Evolutionary conservation across 75 land plant species (phyloP).

Genomic region (Azolla pinnata): DNA sequence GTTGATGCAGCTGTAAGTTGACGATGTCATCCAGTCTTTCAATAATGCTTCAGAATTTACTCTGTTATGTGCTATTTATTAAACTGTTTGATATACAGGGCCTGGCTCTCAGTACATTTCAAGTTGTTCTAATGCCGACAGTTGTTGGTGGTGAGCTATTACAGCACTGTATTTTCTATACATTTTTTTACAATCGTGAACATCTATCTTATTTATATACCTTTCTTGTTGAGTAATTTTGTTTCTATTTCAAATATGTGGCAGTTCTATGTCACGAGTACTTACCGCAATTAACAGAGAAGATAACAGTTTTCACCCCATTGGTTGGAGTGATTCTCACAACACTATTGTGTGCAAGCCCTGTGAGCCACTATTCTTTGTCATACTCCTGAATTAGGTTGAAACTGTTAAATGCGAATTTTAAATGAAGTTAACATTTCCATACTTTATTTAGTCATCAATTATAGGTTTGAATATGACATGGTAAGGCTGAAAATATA

Average conservation of each 20-base stretch:
- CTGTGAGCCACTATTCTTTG: slow-evolving; percentile 38
- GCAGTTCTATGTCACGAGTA: slow-evolving; percentile 76
- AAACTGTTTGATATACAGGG: slow-evolving; percentile 38
- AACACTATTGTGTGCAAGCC: slow-evolving; percentile 91
- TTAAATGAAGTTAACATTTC: too few species aligned
- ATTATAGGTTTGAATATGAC: too few species aligned
- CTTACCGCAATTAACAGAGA: slow-evolving; percentile 76
- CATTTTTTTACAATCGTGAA: not conserved
- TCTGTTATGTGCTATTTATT: not conserved
- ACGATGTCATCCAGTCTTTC: not conserved
- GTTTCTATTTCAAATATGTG: too few species aligned
- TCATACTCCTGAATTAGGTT: not conserved
- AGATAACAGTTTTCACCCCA: slow-evolving; percentile 69
- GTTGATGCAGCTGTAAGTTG: slow-evolving; percentile 93
- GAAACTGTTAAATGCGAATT: not conserved
- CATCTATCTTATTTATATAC: not conserved
- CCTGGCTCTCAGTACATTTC: slow-evolving; percentile 88
- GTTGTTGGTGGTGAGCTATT: slow-evolving; percentile 59
- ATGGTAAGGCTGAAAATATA: too few species aligned
- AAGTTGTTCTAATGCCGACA: slow-evolving; percentile 87
- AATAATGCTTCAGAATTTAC: too few species aligned
- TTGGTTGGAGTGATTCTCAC: slow-evolving; percentile 89
- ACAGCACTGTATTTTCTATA: not conserved
- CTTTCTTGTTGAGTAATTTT: not conserved
- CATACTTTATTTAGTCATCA: too few species aligned